phyloP scores from a whole-genome alignment of 352 stramenopile genomes.

The Thraustochytrium striatum region DNA sequence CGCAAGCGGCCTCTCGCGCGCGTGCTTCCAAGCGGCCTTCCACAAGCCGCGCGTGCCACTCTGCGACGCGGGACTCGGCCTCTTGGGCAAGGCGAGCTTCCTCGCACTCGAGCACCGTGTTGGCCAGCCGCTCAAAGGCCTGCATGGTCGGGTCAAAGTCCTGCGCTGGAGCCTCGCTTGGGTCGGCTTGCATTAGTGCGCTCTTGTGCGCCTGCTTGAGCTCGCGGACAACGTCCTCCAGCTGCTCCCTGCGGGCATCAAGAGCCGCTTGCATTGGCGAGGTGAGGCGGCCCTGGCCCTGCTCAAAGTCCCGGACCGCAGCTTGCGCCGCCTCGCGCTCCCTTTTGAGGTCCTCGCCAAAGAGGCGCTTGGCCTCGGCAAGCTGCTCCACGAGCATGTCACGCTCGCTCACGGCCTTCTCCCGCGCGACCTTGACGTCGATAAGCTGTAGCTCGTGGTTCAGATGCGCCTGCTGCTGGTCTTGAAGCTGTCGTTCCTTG shows the following conservation, averaged over 20 bases:
- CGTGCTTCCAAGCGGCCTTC: neutral
- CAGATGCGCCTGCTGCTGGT: neutral
- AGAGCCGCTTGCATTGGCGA: no score
- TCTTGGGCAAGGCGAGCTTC: slow-evolving; percentile 1
- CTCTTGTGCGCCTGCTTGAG: neutral
- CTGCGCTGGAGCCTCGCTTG: no score
- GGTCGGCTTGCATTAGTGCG: no score
- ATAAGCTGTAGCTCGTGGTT: slow-evolving; percentile 11
- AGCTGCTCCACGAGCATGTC: slow-evolving; percentile 13
- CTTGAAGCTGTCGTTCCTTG: slow-evolving; percentile 12
- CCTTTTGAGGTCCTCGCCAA: neutral
- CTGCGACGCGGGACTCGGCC: neutral
- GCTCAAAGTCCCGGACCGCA: neutral
- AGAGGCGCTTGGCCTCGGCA: neutral
- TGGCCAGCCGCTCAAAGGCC: slow-evolving; percentile 18
- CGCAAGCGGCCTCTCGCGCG: neutral
- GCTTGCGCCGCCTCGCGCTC: neutral
- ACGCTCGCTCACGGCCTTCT: neutral
- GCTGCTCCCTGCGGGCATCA: neutral
- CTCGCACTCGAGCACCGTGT: slow-evolving; percentile 24
- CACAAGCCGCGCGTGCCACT: neutral
- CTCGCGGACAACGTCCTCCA: neutral
- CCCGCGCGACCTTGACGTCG: neutral
- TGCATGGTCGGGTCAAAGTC: neutral
- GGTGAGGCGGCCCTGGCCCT: no score